Conservation (phyloP, 805 yeast species). For the Starmerella stigmatis region DNA sequence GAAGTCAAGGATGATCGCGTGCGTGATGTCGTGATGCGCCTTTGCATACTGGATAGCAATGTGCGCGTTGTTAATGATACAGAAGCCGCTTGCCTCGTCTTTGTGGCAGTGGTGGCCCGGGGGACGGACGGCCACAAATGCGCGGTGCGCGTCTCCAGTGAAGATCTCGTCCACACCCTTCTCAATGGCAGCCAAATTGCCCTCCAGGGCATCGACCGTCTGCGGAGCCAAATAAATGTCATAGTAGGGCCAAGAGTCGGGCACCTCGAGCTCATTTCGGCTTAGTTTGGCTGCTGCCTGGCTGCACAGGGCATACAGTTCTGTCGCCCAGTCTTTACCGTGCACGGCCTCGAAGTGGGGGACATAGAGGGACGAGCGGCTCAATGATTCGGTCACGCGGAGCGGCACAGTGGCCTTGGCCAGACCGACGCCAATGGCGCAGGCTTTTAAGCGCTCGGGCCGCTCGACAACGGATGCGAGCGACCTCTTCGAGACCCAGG, state of each 20-base stretch:
- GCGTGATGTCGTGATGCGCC: constrained; percentile 52
- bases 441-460: constrained; percentile 68
- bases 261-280: constrained; percentile 56
- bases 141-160: constrained; percentile 31
- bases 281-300: constrained; percentile 47
- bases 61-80: constrained; percentile 71
- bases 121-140: constrained; percentile 63
- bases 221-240: constrained; percentile 63
- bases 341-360: constrained; percentile 60
- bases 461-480: constrained; percentile 64
- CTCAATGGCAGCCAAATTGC: constrained; percentile 68
- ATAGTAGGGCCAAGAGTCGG: constrained; percentile 72
- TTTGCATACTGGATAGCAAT: constrained; percentile 70
- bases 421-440: constrained; percentile 67
- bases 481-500: constrained; percentile 64
- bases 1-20: constrained; percentile 71
- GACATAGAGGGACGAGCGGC: constrained; percentile 40
- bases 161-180: constrained; percentile 52
- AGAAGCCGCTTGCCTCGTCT: constrained; percentile 75
- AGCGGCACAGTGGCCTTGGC: constrained; percentile 57
- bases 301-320: constrained; percentile 46
- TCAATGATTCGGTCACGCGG: constrained; percentile 31
- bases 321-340: constrained; percentile 61
- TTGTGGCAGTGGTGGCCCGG: constrained; percentile 87
- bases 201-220: constrained; percentile 61